These are phyloP conservation scores for Fusarium sp. DNA, from an alignment of 2,329 filamentous ascomycete genomes.

Conservation along the genomic window DNA sequence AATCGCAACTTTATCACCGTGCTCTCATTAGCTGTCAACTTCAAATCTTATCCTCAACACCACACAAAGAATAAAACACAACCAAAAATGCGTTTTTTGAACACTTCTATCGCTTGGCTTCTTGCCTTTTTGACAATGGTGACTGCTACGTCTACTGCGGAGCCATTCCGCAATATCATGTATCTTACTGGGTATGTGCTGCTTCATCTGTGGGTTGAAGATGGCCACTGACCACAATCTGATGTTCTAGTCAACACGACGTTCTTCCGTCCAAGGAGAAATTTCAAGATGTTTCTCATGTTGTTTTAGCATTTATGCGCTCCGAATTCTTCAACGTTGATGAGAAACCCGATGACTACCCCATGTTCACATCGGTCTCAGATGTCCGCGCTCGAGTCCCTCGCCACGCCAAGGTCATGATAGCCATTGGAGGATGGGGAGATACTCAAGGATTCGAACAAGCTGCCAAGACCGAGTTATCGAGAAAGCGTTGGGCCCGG, in stretches of 20 bases:
- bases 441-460: conserved; percentile 72
- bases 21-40: not conserved
- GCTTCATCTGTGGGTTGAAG: not conserved
- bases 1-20: not conserved
- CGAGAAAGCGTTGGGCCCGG: conserved; percentile 68
- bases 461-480: conserved; percentile 63
- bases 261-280: conserved; percentile 54
- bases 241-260: conserved; percentile 59
- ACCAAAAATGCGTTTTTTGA: conserved; percentile 1
- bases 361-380: conserved; percentile 65
- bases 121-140: not conserved
- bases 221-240: conserved; percentile 20
- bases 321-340: conserved; percentile 64
- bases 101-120: not conserved
- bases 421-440: conserved; percentile 82
- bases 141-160: not conserved
- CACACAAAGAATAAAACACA: too few species aligned
- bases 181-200: conserved; percentile 61
- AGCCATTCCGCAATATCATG: conserved; percentile 55
- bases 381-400: conserved; percentile 62
- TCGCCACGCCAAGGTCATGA: conserved; percentile 69
- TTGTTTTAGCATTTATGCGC: conserved; percentile 68
- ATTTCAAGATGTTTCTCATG: conserved; percentile 63
- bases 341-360: conserved; percentile 54
- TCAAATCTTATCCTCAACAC: not conserved